Conservation (phyloP, 768 basidiomycete species). For the Dioszegia aurantiaca region DNA sequence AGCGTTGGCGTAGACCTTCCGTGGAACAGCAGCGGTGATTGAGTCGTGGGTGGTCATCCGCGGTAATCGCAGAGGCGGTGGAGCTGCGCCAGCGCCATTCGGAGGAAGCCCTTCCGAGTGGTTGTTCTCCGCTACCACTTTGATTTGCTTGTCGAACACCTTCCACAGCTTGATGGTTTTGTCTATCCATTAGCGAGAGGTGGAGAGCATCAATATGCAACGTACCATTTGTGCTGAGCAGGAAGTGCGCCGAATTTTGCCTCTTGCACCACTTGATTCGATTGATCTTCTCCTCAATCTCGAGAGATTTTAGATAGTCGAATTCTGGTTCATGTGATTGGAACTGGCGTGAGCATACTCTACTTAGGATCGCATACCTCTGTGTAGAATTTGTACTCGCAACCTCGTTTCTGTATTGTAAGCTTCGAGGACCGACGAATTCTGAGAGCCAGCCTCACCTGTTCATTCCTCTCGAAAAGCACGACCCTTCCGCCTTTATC, state of each 20-base stretch:
- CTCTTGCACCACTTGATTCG: conserved; percentile 99
- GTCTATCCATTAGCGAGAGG: conserved; percentile 58
- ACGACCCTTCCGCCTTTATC: conserved; percentile 99
- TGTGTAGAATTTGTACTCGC: conserved; percentile 99
- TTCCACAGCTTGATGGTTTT: conserved; percentile 99
- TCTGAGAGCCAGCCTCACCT: conserved; percentile 60
- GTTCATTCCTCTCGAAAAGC: conserved; percentile 96
- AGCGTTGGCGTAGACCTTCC: conserved; percentile 98
- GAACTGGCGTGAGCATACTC: conserved; percentile 57
- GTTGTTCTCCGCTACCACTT: conserved; percentile 95
- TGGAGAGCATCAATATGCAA: not conserved
- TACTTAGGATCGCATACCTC: too few species aligned
- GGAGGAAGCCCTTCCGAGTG: conserved; percentile 58
- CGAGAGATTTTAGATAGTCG: conserved; percentile 98
- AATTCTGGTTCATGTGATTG: conserved; percentile 99
- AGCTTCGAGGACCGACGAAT: conserved; percentile 3
- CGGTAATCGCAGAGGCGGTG: conserved; percentile 67
- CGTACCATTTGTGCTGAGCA: conserved; percentile 93
- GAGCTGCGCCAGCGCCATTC: conserved; percentile 31
- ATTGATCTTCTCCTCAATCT: conserved; percentile 99
- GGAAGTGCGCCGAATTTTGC: conserved; percentile 94
- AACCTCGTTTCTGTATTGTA: conserved; percentile 84
- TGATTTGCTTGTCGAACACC: conserved; percentile 96
- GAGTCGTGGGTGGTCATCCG: conserved; percentile 92
- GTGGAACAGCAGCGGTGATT: conserved; percentile 95